Evolutionary conservation across 495 filamentous ascomycete species (phyloP).

Genomic region (Penicillium nucicola): DNA sequence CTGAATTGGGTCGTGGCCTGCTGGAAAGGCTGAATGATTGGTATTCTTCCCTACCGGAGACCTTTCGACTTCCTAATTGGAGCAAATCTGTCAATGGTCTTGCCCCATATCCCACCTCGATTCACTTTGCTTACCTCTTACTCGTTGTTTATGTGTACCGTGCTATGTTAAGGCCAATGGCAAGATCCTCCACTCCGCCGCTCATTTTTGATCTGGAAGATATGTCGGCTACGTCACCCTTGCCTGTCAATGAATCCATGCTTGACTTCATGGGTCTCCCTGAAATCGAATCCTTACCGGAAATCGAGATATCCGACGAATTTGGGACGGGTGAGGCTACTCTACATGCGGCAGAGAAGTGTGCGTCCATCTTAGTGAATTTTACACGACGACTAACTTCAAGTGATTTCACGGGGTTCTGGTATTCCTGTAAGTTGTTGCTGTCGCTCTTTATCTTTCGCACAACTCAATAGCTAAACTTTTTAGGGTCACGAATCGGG

Average conservation of each 20-base stretch:
- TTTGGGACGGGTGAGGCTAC: constrained; percentile 27
- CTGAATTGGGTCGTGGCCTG: constrained; percentile 23
- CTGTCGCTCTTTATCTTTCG: not conserved
- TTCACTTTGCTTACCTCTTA: constrained; percentile 36
- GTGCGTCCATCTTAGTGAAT: constrained; percentile 31
- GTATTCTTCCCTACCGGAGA: constrained; percentile 28
- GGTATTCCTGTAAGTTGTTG: constrained; percentile 34
- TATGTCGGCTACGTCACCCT: constrained; percentile 17
- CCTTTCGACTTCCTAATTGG: constrained; percentile 29
- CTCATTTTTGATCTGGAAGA: constrained; percentile 34
- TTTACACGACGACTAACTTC: constrained; percentile 27
- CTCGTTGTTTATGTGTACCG: constrained; percentile 37
- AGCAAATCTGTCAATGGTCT: constrained; percentile 29
- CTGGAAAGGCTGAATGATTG: constrained; percentile 30
- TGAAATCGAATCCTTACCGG: constrained; percentile 24
- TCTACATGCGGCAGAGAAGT: constrained; percentile 32
- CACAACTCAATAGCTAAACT: not conserved
- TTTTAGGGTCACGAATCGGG: constrained; percentile 33
- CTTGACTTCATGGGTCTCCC: constrained; percentile 22
- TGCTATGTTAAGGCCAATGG: constrained; percentile 35
- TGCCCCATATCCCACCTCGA: constrained; percentile 27
- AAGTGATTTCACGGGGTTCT: constrained; percentile 32
- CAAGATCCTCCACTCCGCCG: constrained; percentile 30
- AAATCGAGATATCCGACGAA: constrained; percentile 22
- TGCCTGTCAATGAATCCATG: constrained; percentile 16